Base-by-base conservation (phyloP, 1,284 basidiomycete genomes). In the Tilletia walkeri region DNA sequence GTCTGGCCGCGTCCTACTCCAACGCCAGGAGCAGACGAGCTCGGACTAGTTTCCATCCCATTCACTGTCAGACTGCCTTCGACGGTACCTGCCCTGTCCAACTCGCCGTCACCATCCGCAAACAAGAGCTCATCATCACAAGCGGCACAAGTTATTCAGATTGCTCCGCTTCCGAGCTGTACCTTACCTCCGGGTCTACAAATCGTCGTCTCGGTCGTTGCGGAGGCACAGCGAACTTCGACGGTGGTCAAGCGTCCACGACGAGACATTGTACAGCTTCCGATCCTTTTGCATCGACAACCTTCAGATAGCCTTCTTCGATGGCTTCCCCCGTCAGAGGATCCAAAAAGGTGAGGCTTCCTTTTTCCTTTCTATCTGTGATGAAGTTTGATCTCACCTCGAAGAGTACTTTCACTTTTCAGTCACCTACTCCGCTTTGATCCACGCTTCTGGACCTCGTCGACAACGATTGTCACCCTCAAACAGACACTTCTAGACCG, bases 391-490 rank as follows among this genome's bases (percentile, higher is more conserved):
- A n/a, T n/a, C n/a, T n/a, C n/a, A n/a, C n/a, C n/a, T n/a, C n/a
- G n/a, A n/a, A n/a, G n/a, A n/a, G n/a, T n/a, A n/a, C n/a, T n/a
- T n/a, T n/a, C n/a, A n/a, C n/a, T n/a, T n/a, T n/a, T 9, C 14
- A 45, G 41, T 14, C 41, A 45, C 41, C 41, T 45, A 1, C 54
- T 56, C 12, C 54, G 54, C 12, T 56, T 56, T 14, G 54, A 56
- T 14, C 34, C 54, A n/a, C 54, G 34, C 10, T 56, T 56, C 54
- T 56, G 54, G 54, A 56, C 54, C 3, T 56, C 54, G 12, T 56
- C 54, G 24, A 56, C 54, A 20, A 56, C 54, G n/a, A 56, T 56
- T 34, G 54, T 56, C 12, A 56, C 54, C 54, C 34, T 56, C 24
- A 56, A 56, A 56, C 54, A 56, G 54, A 56, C 54, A 12, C 34